Conservation (phyloP, 2,329 filamentous ascomycete species). For the Fusarium sp. region DNA sequence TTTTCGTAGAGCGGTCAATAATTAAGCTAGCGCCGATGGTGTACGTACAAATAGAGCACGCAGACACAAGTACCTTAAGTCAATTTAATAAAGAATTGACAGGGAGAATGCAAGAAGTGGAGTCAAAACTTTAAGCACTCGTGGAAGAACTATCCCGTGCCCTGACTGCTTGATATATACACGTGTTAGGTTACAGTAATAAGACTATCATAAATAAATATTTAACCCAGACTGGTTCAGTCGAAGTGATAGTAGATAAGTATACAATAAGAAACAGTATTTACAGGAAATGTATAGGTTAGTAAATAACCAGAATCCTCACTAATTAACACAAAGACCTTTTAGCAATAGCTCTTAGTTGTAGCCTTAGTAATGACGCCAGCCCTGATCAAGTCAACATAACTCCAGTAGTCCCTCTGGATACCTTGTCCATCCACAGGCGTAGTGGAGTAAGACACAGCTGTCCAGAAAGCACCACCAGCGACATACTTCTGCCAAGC, state of each 20-base stretch:
- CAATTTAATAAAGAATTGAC: accelerated
- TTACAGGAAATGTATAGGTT: too few species aligned
- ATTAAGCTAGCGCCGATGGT: accelerated
- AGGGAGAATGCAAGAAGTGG: accelerated
- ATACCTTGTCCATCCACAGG: background rate
- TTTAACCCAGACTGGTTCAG: accelerated
- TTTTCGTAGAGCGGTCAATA: accelerated
- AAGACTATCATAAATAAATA: accelerated
- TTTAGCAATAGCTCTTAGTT: background rate
- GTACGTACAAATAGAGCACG: background rate
- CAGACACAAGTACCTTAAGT: background rate
- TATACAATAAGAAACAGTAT: too few species aligned
- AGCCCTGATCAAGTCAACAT: background rate
- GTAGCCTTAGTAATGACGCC: background rate
- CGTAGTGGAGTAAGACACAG: background rate
- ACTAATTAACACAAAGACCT: accelerated
- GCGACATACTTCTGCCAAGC: background rate
- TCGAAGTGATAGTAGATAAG: accelerated
- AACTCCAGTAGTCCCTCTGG: slow-evolving; percentile 1
- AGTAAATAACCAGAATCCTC: accelerated
- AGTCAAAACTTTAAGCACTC: too few species aligned
- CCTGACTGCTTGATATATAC: accelerated
- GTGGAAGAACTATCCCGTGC: accelerated
- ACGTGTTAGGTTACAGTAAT: accelerated
- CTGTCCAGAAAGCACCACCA: background rate